These are phyloP conservation scores for Coemansia sp. DNA, from an alignment of 192 early-diverging fungal genomes.

Conservation along the genomic window DNA sequence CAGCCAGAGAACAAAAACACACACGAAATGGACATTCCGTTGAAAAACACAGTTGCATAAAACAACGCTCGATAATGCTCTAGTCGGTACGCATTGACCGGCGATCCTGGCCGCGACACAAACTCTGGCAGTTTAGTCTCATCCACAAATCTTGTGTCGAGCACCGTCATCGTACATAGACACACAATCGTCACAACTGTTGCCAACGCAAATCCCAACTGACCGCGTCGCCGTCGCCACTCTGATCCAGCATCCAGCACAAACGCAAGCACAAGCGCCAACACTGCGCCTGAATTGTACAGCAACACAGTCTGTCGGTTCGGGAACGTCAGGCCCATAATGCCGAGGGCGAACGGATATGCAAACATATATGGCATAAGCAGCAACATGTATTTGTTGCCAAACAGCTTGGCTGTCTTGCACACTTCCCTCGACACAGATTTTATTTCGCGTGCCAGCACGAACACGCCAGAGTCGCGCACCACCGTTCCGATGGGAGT, in stretches of 20 bases:
- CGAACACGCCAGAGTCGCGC: constrained; percentile 26
- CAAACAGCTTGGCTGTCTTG: background rate
- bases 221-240: constrained; percentile 6
- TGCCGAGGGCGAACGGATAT: constrained; percentile 14
- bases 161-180: constrained; percentile 5
- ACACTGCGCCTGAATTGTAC: constrained; percentile 14
- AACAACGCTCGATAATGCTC: constrained; percentile 5
- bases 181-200: background rate
- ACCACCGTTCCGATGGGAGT: constrained; percentile 9
- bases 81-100: constrained; percentile 6
- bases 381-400: constrained; percentile 23
- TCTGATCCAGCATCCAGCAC: constrained; percentile 17
- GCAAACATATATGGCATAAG: constrained; percentile 30
- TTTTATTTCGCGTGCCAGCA: constrained; percentile 8
- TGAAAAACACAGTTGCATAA: constrained; percentile 11
- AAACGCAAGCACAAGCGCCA: constrained; percentile 11
- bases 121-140: background rate
- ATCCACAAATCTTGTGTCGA: background rate
- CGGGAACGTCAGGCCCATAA: constrained; percentile 8
- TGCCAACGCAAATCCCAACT: constrained; percentile 10
- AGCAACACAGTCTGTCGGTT: constrained; percentile 10
- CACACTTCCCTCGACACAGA: background rate
- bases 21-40: constrained; percentile 19
- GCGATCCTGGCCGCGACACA: background rate
- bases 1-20: constrained; percentile 25